phyloP scores from a whole-genome alignment of 441 rosid species.

The Erodium moschatum region DNA sequence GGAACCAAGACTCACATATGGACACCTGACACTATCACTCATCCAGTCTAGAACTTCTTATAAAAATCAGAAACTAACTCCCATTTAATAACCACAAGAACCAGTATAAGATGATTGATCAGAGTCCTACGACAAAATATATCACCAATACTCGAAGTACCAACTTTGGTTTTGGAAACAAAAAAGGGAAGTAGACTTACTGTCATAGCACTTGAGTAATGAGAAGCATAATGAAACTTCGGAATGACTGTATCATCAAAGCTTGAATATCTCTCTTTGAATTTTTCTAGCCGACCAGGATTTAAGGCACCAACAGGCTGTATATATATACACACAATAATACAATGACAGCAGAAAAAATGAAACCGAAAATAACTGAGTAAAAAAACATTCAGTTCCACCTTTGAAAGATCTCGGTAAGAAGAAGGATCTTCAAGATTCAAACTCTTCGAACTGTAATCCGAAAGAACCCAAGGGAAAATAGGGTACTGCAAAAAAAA shows the following conservation, averaged over 20 bases:
- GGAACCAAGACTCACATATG: too few relatives aligned
- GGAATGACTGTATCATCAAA: constrained; percentile 98
- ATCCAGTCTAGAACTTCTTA: too few relatives aligned
- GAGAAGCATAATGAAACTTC: constrained; percentile 97
- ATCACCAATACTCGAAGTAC: background rate
- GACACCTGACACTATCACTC: too few relatives aligned
- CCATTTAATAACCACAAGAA: too few relatives aligned
- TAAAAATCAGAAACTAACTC: too few relatives aligned
- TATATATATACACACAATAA: constrained; percentile 23
- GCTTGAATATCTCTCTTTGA: constrained; percentile 95
- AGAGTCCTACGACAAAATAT: background rate
- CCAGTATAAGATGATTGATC: too few relatives aligned
- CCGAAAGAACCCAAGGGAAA: constrained; percentile 95
- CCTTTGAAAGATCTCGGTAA: constrained; percentile 98
- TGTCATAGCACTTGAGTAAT: constrained; percentile 95
- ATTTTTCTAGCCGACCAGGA: constrained; percentile 69
- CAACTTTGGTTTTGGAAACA: constrained; percentile 8
- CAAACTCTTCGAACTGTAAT: constrained; percentile 65
- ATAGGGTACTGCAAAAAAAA: constrained; percentile 81
- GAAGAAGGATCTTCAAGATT: constrained; percentile 80
- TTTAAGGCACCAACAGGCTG: constrained; percentile 98
- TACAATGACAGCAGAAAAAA: constrained; percentile 24
- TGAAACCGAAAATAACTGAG: constrained; percentile 14
- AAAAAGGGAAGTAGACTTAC: constrained; percentile 40
- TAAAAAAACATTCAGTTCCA: constrained; percentile 33